Conservation (phyloP, 2,329 filamentous ascomycete genomes). For the Diaporthe aspalathi region DNA sequence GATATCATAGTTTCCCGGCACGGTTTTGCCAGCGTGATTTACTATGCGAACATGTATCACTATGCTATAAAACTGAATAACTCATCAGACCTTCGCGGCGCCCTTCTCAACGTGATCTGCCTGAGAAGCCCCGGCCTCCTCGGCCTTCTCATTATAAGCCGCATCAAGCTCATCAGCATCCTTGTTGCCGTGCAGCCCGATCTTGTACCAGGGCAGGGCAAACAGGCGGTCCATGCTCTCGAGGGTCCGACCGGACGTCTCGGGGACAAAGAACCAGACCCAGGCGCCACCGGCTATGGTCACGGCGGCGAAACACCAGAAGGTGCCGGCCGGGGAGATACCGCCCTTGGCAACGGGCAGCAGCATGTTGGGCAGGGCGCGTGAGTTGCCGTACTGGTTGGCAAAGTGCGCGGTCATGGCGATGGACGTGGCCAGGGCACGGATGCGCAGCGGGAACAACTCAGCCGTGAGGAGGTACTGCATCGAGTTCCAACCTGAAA, state of each 20-base stretch:
- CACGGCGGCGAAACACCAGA: constrained; percentile 79
- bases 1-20: neutral
- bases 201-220: constrained; percentile 78
- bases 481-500: constrained; percentile 75
- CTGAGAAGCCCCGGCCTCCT: constrained; percentile 49
- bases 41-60: neutral
- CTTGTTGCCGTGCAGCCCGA: constrained; percentile 68
- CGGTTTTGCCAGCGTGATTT: neutral
- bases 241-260: constrained; percentile 74
- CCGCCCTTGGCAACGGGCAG: constrained; percentile 59
- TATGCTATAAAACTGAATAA: neutral
- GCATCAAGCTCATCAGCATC: constrained; percentile 62
- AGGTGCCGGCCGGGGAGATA: constrained; percentile 73
- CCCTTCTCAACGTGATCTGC: constrained; percentile 52
- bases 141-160: constrained; percentile 56
- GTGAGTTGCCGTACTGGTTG: constrained; percentile 82
- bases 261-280: constrained; percentile 79
- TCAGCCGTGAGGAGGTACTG: constrained; percentile 84
- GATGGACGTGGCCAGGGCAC: constrained; percentile 76
- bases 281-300: constrained; percentile 75
- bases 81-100: constrained; percentile 5
- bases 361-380: constrained; percentile 81
- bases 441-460: constrained; percentile 79
- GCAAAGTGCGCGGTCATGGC: constrained; percentile 84
- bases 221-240: constrained; percentile 81